Percentiles rank a stretch among this genome's conserved stretches.
Conservation (phyloP, 345 rosid species). For the Ricinus communis region DNA sequence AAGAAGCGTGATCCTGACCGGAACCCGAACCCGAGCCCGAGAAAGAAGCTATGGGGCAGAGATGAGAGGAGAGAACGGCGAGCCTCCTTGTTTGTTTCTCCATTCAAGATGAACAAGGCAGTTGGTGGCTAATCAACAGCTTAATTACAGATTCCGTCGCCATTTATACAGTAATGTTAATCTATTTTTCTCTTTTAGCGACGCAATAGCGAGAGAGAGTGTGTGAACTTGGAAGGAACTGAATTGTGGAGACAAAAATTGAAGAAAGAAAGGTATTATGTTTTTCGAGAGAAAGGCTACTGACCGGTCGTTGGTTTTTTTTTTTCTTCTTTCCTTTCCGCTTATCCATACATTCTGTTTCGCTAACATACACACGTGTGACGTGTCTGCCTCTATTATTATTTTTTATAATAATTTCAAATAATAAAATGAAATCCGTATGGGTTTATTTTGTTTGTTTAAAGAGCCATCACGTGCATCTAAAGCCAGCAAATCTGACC, state of each 20-base stretch:
- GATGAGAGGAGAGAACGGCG: conserved; percentile 64
- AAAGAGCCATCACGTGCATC: no score
- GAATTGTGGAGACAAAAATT: background rate
- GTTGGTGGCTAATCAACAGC: background rate
- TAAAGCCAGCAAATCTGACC: no score
- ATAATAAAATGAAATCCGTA: background rate
- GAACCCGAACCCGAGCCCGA: no score
- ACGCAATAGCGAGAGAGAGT: background rate
- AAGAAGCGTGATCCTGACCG: no score
- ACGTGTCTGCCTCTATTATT: background rate
- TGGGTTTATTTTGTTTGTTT: background rate
- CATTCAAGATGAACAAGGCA: conserved; percentile 29
- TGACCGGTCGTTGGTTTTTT: conserved; percentile 5
- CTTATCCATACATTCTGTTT: conserved; percentile 9
- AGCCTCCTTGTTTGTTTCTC: conserved; percentile 52
- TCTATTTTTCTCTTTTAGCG: background rate
- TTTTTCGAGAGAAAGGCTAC: background rate
- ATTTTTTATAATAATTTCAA: background rate
- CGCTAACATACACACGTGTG: background rate
- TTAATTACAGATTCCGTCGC: background rate
- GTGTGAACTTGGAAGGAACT: background rate
- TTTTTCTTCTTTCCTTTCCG: no score
- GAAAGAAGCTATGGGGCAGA: conserved; percentile 34
- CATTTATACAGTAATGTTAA: background rate
- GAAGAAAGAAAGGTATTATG: background rate